Evolutionary conservation across 495 filamentous ascomycete species (phyloP), one percentile per base, ranked within the genome.

Genomic region (Zalerion maritima): DNA sequence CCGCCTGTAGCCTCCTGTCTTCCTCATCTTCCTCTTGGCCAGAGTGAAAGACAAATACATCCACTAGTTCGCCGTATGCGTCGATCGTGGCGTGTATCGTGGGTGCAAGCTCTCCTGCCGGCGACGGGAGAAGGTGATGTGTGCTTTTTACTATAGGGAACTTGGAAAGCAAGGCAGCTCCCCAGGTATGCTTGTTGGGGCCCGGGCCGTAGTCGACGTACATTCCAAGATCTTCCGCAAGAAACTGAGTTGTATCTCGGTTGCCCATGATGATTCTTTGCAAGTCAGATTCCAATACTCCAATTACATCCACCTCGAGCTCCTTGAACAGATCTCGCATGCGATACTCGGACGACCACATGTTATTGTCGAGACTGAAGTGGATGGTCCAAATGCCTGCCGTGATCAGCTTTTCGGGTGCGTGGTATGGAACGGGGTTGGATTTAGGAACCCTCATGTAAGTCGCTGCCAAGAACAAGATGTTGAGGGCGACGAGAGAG

Each of bases 241-340:
- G 68, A 54, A 81, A 86, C 52, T 96, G 89, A 9, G 91, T 94
- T 27, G 81, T 78, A 52, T 99, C 91, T 42, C 87, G 81, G 57
- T 94, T 99, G 31, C 91, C 91, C 91, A 99, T 99, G 62, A 99
- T 96, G 55, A 99, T 89, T 37, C 89, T 79, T 55, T 99, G 91
- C 28, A 85, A 69, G 51, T 99, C 91, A 0, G 77, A 78, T 49
- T 99, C 91, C 19, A 99, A 65, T 24, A 99, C 70, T 22, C 91
- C 91, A 34, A 99, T 70, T 24, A 99, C 81, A 45, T 99, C 91
- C 21, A 99, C 58, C 52, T 99, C 91, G 11, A 93, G 59, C 46
- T 94, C 89, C 43, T 82, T 79, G 45, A 99, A 80, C 6, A 94
- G 58, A 58, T 92, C 74, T 38, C 81, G 81, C 69, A 96, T 91